phyloP scores from a whole-genome alignment of 768 basidiomycete genomes.

The Udeniomyces megalosporus region DNA sequence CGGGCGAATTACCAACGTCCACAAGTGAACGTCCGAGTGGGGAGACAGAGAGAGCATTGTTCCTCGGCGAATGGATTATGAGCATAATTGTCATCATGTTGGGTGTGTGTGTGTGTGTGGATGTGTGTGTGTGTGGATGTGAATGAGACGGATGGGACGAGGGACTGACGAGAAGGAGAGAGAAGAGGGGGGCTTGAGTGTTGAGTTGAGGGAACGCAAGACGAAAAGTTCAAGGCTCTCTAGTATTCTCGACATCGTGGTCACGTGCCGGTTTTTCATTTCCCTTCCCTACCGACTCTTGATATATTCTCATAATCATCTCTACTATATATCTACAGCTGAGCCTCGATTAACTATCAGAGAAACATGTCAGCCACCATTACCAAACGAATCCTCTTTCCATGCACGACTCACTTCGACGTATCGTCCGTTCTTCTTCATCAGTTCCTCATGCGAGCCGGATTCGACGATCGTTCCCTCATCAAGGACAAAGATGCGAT shows the following conservation, averaged over 20 bases:
- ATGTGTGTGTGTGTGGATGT: too few relatives aligned
- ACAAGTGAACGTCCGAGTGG: too few relatives aligned
- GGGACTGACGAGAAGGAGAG: neutral
- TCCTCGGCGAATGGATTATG: too few relatives aligned
- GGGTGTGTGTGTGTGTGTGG: too few relatives aligned
- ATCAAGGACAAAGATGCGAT: conserved; percentile 27
- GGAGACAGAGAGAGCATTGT: too few relatives aligned
- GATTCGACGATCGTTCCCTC: conserved; percentile 23
- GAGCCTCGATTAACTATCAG: conserved; percentile 3
- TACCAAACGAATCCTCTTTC: too few relatives aligned
- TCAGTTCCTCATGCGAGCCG: conserved; percentile 25
- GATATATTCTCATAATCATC: neutral
- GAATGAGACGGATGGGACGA: neutral
- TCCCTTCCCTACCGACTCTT: neutral
- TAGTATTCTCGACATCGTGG: neutral
- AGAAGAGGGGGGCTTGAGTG: neutral
- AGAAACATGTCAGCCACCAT: too few relatives aligned
- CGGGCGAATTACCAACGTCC: too few relatives aligned
- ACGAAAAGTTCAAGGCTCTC: neutral
- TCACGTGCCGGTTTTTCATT: neutral
- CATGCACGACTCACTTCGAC: conserved; percentile 17
- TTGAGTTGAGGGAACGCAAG: neutral
- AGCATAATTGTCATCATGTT: too few relatives aligned
- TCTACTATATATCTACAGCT: conserved; percentile 2
- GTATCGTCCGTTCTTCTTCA: conserved; percentile 23